These are phyloP conservation scores for Vicia villosa DNA, from an alignment of 306 rosid species.

Conservation along the genomic window DNA sequence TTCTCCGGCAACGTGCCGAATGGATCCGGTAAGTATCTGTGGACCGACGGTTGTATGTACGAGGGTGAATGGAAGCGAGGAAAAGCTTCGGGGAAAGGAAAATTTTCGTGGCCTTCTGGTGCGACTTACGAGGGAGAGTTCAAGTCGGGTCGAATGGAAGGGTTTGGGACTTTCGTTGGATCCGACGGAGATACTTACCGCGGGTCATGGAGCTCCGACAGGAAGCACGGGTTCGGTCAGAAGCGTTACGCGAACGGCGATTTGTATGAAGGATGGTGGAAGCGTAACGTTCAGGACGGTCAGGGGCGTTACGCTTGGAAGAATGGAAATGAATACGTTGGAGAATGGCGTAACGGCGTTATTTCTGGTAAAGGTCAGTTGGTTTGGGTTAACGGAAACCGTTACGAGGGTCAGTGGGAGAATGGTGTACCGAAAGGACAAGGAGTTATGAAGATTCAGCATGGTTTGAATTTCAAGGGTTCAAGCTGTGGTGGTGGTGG, in stretches of 20 bases:
- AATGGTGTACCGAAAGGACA: conserved; percentile 77
- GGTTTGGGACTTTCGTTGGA: conserved; percentile 70
- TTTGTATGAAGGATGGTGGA: conserved; percentile 85
- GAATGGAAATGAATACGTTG: conserved; percentile 78
- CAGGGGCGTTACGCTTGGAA: conserved; percentile 85
- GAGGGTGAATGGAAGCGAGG: conserved; percentile 87
- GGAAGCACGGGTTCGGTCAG: conserved; percentile 78
- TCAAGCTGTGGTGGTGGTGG: conserved; percentile 43
- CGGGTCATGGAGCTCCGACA: conserved; percentile 83
- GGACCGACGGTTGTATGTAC: conserved; percentile 94
- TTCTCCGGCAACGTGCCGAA: conserved; percentile 77
- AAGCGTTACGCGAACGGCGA: conserved; percentile 93
- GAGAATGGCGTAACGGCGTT: conserved; percentile 92
- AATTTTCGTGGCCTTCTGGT: conserved; percentile 92
- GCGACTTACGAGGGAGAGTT: conserved; percentile 92
- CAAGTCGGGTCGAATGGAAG: conserved; percentile 86
- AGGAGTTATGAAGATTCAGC: conserved; percentile 43
- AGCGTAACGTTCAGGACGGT: conserved; percentile 84
- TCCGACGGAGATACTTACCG: conserved; percentile 77
- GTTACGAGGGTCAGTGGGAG: conserved; percentile 90
- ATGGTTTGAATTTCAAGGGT: conserved; percentile 26
- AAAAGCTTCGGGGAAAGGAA: conserved; percentile 74
- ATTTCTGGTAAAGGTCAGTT: conserved; percentile 74
- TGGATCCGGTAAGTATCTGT: conserved; percentile 90
- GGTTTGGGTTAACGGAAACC: conserved; percentile 83